Percentiles rank a stretch among this genome's conserved stretches.
phyloP scores from a whole-genome alignment of 768 basidiomycete species.

The Solioccasus polychromus region DNA sequence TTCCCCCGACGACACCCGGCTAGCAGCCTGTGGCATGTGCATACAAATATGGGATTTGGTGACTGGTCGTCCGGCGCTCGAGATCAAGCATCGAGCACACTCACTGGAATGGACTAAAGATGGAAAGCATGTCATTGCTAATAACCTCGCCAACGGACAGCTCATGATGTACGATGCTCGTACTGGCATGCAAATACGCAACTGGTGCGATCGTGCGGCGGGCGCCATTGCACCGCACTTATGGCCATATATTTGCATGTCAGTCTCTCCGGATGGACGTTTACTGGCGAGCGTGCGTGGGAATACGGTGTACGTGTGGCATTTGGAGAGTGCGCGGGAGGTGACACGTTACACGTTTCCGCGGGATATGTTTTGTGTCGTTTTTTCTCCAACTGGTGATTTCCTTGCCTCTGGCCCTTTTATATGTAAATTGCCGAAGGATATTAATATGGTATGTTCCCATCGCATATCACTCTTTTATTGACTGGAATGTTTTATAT shows the following conservation, averaged over 20 bases:
- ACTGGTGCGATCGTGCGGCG: constrained; percentile 14
- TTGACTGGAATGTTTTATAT: neutral
- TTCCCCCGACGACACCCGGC: constrained; percentile 22
- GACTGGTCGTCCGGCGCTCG: constrained; percentile 17
- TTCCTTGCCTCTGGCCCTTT: constrained; percentile 15
- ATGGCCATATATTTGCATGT: constrained; percentile 26
- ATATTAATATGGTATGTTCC: constrained; percentile 9
- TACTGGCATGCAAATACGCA: constrained; percentile 17
- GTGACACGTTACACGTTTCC: constrained; percentile 21
- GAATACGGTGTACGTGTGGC: constrained; percentile 15
- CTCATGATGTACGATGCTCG: constrained; percentile 23
- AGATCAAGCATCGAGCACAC: constrained; percentile 26
- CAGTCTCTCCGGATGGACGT: constrained; percentile 17
- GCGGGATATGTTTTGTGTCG: constrained; percentile 22
- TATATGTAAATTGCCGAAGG: constrained; percentile 14
- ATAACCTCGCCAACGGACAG: constrained; percentile 24
- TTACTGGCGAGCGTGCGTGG: constrained; percentile 22
- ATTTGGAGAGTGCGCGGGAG: constrained; percentile 13
- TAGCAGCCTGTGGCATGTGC: constrained; percentile 23
- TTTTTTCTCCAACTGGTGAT: constrained; percentile 22
- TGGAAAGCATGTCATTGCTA: constrained; percentile 15
- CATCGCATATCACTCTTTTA: too few species aligned
- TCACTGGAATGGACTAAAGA: constrained; percentile 25
- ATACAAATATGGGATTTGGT: constrained; percentile 24
- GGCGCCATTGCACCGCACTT: constrained; percentile 3